A percentile compares a stretch with the other conserved stretches of the same genome.
Conservation (phyloP, 2,329 filamentous ascomycete species). For the Geoglossum cookeanum region DNA sequence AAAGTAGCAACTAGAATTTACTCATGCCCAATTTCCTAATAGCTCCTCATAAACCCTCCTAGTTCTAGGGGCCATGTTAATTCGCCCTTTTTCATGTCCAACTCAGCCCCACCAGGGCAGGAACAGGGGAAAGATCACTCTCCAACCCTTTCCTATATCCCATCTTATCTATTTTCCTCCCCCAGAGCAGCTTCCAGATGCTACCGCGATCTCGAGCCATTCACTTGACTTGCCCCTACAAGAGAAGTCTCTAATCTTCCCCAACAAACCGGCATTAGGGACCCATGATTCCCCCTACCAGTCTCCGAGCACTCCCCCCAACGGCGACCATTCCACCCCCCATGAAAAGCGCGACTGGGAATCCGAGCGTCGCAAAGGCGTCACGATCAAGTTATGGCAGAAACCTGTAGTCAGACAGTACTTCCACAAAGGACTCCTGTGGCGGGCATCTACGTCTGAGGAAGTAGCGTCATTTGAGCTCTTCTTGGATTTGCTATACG, state of each 20-base stretch:
- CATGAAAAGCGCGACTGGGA: slow-evolving; percentile 21
- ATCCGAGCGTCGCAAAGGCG: slow-evolving; percentile 20
- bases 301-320: slow-evolving; percentile 13
- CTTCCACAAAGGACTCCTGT: slow-evolving; percentile 44
- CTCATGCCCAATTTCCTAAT: too few species aligned
- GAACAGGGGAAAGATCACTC: too few species aligned
- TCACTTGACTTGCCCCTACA: neutral
- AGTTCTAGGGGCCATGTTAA: too few species aligned
- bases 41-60: too few species aligned
- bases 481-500: slow-evolving; percentile 44
- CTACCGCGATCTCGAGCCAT: neutral
- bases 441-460: slow-evolving; percentile 38
- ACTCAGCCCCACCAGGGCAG: too few species aligned
- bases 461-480: slow-evolving; percentile 45
- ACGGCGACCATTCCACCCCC: slow-evolving; percentile 12
- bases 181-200: neutral
- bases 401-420: slow-evolving; percentile 43
- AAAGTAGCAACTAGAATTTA: too few species aligned
- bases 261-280: neutral
- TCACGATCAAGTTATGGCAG: slow-evolving; percentile 36
- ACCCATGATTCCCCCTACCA: slow-evolving; percentile 14
- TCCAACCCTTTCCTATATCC: too few species aligned
- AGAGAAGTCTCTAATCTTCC: neutral
- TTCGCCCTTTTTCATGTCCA: too few species aligned
- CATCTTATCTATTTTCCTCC: too few species aligned